Percentiles rank a stretch among this genome's conserved stretches.
Conservation (phyloP, 352 stramenopile species). For the Pythium oligandrum region DNA sequence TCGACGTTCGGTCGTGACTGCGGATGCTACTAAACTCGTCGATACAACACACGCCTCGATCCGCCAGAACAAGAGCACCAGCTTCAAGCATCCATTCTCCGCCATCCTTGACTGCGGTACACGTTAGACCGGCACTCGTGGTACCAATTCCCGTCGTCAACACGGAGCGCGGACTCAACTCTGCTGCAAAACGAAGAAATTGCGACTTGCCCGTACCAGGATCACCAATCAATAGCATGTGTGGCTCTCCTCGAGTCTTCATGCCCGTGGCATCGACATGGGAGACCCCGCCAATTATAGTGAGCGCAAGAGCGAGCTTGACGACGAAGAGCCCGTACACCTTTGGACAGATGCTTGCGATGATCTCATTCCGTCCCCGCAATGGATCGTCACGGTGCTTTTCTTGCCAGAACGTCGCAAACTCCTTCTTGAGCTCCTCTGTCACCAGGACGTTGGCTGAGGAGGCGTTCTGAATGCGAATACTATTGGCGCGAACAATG, state of each 20-base stretch:
- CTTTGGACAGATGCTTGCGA: constrained; percentile 92
- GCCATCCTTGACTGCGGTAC: constrained; percentile 93
- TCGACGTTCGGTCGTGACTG: constrained; percentile 90
- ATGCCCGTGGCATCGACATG: constrained; percentile 63
- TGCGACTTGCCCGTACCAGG: constrained; percentile 91
- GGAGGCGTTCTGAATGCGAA: constrained; percentile 60
- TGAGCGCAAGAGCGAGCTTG: constrained; percentile 91
- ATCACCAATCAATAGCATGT: constrained; percentile 84
- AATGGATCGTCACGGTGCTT: constrained; percentile 42
- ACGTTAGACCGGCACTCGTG: constrained; percentile 95
- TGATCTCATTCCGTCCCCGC: constrained; percentile 86
- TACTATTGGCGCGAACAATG: constrained; percentile 78
- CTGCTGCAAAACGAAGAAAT: constrained; percentile 94
- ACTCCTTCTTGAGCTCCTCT: constrained; percentile 85
- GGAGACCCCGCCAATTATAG: constrained; percentile 89
- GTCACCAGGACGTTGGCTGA: constrained; percentile 60
- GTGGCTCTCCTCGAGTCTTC: constrained; percentile 78
- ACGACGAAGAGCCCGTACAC: constrained; percentile 92
- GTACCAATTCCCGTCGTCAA: constrained; percentile 96
- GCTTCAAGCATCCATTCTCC: constrained; percentile 96
- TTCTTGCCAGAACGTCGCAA: constrained; percentile 86
- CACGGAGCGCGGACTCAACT: constrained; percentile 92
- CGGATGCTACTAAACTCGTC: constrained; percentile 97
- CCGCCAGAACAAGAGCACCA: constrained; percentile 90
- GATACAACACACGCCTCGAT: constrained; percentile 94